phyloP scores from a whole-genome alignment of 2,329 filamentous ascomycete species.

The Arthrinium phaeospermum region DNA sequence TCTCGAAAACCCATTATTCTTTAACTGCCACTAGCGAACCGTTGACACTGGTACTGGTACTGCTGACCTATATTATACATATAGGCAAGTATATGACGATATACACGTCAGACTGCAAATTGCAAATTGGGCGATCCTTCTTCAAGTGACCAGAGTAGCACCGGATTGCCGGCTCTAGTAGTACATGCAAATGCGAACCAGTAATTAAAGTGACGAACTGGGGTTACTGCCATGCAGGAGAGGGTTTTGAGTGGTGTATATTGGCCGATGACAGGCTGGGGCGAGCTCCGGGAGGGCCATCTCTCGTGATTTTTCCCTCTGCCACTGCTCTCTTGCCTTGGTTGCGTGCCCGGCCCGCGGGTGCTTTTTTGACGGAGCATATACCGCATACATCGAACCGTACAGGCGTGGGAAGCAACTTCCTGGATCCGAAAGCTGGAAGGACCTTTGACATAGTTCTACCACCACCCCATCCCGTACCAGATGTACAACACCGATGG shows the following conservation, averaged over 20 bases:
- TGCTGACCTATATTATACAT: background rate
- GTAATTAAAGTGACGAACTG: background rate
- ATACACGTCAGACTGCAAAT: background rate
- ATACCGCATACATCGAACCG: slow-evolving; percentile 1
- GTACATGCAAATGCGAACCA: background rate
- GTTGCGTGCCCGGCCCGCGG: background rate
- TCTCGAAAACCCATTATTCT: background rate
- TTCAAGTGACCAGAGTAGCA: background rate
- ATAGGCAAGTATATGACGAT: background rate
- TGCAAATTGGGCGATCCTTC: background rate
- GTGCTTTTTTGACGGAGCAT: slow-evolving; percentile 1
- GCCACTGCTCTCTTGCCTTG: background rate
- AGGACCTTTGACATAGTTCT: background rate
- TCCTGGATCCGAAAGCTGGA: background rate
- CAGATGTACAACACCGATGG: background rate
- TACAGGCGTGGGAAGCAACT: background rate
- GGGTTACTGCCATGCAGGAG: background rate
- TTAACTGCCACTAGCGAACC: slow-evolving; percentile 7
- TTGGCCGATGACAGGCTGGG: background rate
- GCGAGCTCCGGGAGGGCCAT: background rate
- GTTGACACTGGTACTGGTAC: background rate
- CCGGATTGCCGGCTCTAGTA: background rate
- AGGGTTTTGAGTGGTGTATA: background rate
- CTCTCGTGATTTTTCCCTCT: background rate
- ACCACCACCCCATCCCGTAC: background rate